Base-by-base conservation (phyloP, 768 basidiomycete species). In the Pleurotus eryngii region DNA sequence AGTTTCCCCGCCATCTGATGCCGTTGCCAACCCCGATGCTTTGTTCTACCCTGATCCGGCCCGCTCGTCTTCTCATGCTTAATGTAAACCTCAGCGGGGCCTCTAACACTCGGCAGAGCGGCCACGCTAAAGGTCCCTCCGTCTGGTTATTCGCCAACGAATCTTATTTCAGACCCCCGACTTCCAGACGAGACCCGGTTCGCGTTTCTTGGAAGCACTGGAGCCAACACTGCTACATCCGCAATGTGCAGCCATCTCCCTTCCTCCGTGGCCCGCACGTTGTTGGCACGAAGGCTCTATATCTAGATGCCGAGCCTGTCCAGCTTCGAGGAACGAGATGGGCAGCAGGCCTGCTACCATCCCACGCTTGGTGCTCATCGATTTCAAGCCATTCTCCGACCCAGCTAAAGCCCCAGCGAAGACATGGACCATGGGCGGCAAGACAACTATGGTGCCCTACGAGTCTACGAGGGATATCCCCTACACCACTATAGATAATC, bases 1-100 rank as follows among this genome's bases (percentile, higher is more conserved):
- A 70, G 69, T 11, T 11, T 74, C 80, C 39, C 71, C 77, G 6
- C 72, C 68, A 59, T 66, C 61, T 46, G 76, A 79, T 24, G 57
- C 70, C 26, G 54, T 65, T 3, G 67, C 74, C 1, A 67, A 73
- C 26, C 63, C 77, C 2, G 76, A 68, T 46, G 79, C 82, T 6
- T 66, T 85, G n/a, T 86, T 87, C 64, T 81, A 80, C 59, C 72
- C 76, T 37, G 83, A 85, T 61, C 81, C 84, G 6, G 71, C 75
- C 75, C 35, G 72, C 73, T 56, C 78, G 83, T 30, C 65, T 84
- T 56, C 72, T 81, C 17, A 74, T 80, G 46, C 61, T 86, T 46
- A 72, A 75, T 27, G 80, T 81, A 37, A 77, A 43, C 39, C 51
- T 26, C 27, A 55, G 35, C 37, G 26, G 26, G 18, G 26, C 42